Evolutionary conservation across 805 yeast species (phyloP).

Genomic region (Kodamaea sagamina): DNA sequence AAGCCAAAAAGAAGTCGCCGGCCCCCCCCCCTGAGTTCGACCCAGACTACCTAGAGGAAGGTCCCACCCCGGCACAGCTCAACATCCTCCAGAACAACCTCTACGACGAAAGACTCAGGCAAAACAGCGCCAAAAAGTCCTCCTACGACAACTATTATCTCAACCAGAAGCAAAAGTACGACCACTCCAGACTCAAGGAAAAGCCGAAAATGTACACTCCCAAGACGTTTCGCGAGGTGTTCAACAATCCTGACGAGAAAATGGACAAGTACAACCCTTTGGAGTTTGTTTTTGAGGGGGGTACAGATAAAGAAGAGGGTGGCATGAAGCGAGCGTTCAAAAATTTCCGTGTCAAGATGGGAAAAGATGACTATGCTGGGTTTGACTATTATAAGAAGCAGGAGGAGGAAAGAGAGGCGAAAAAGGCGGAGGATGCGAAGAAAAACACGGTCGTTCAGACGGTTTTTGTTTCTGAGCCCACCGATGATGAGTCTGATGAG

Average conservation of each 20-base stretch:
- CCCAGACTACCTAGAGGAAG: conserved; percentile 32
- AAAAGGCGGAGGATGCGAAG: conserved; percentile 15
- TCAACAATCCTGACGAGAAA: conserved; percentile 32
- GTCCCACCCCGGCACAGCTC: conserved; percentile 43
- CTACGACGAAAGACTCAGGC: background rate
- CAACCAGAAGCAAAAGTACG: conserved; percentile 38
- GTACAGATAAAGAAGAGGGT: conserved; percentile 22
- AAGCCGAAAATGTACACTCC: conserved; percentile 43
- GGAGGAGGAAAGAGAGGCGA: conserved; percentile 18
- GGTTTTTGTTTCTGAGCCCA: conserved; percentile 23
- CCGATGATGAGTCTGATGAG: conserved; percentile 18
- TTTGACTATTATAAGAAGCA: conserved; percentile 37
- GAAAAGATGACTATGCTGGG: conserved; percentile 32
- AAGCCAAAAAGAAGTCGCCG: background rate
- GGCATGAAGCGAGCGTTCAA: conserved; percentile 28
- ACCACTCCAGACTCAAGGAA: conserved; percentile 26
- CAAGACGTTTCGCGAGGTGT: conserved; percentile 41
- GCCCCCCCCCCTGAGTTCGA: conserved; percentile 10
- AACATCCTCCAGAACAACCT: conserved; percentile 24
- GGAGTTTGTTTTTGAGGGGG: conserved; percentile 39
- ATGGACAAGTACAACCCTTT: conserved; percentile 38
- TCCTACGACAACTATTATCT: conserved; percentile 35
- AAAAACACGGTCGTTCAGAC: conserved; percentile 19
- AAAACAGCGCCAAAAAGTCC: conserved; percentile 7
- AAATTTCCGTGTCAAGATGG: conserved; percentile 30